Conservation (phyloP, 2,329 filamentous ascomycete genomes). For the Ceratocystis variospora region DNA sequence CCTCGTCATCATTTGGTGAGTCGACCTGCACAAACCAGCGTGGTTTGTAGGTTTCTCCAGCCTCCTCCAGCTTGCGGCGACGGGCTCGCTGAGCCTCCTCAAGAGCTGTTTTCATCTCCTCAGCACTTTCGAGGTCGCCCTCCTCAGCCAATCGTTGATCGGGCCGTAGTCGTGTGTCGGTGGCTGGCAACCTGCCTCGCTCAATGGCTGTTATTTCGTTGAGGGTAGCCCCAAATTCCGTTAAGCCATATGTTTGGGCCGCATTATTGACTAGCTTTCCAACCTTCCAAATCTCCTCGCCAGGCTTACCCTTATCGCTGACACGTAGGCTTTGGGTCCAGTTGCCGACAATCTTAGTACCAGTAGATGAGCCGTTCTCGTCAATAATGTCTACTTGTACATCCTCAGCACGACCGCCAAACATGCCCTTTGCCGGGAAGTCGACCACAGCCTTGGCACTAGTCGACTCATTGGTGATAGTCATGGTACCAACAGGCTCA, state of each 20-base stretch:
- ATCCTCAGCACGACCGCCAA: constrained; percentile 85
- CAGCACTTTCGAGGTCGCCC: constrained; percentile 69
- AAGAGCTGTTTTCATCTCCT: constrained; percentile 65
- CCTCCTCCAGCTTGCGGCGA: constrained; percentile 60
- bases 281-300: constrained; percentile 62
- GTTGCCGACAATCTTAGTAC: constrained; percentile 60
- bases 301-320: constrained; percentile 41
- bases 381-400: constrained; percentile 63
- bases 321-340: constrained; percentile 68
- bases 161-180: constrained; percentile 70
- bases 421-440: constrained; percentile 94
- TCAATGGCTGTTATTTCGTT: constrained; percentile 83
- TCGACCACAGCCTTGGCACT: constrained; percentile 74
- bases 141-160: constrained; percentile 78
- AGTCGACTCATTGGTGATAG: constrained; percentile 67
- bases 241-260: constrained; percentile 72
- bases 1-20: constrained; percentile 37
- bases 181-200: constrained; percentile 57
- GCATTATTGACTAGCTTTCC: constrained; percentile 68
- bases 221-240: constrained; percentile 67
- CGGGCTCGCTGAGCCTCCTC: constrained; percentile 75
- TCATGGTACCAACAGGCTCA: constrained; percentile 85
- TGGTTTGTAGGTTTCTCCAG: constrained; percentile 57
- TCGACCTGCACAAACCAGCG: constrained; percentile 70
- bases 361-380: constrained; percentile 48